Base-by-base conservation (phyloP, 208 protist species). In the Crithidia sp. region DNA sequence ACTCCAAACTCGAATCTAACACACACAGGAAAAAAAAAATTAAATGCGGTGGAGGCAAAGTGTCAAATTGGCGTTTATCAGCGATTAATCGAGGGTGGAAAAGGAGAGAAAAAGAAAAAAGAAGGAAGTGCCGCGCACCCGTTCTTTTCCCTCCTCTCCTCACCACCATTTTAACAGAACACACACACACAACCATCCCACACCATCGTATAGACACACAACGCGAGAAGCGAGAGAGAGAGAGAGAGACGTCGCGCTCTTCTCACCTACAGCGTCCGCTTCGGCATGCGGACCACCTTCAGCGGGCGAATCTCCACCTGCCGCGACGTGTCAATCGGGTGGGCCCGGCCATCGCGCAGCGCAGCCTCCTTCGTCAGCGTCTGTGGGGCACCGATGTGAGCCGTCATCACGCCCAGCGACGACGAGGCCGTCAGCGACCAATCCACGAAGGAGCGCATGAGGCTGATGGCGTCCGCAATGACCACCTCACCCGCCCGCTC, bases 301-400 rank as follows among this genome's bases (percentile, higher is more conserved):
- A 95, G 50, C 0, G 80, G 76, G 45, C 74, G 81, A 57, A 96
- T 96, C 19, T 96, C 83, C 54, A 94, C 83, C 52, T 79, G 73
- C 12, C 88, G 82, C 28, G 86, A 88, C 1, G 86, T 91, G 16
- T 66, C 45, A 41, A 96, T 95, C 9, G 78, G 76, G 57, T 93
- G 89, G 3, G 89, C 78, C 28, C 63, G 64, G 41, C 89, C 88
- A 59, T 90, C 81, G 7, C 81, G 82, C 36, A 96, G 70, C 10
- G 74, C 78, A 4, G 88, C 89, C 83, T 96, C 92, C 79, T 96
- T 96, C 37, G 64, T 84, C 41, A 81, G 57, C 7, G 67, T 64
- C 54, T 77, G 67, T 16, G 79, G 67, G 3, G 79, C 62, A 36
- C 89, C 89, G 13, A 92, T 75, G 77, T 96, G 86, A 4, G 89